Evolutionary conservation across 306 rosid species (phyloP), one percentile per base, ranked within the genome.

Genomic region (Rosa rugosa): DNA sequence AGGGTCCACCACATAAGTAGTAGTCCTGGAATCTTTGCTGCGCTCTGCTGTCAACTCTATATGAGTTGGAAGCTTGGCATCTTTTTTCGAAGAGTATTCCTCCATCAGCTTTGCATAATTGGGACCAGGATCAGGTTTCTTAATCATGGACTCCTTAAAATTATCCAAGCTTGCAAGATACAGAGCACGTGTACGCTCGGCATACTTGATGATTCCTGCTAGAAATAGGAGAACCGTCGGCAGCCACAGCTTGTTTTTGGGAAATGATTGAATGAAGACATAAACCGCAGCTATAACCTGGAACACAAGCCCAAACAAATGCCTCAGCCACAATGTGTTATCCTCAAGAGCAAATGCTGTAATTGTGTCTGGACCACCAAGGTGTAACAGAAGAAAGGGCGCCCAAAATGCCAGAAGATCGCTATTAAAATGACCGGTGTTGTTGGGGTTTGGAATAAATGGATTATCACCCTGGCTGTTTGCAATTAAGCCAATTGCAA

Each of bases 351-450:
- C 72, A 56, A 86, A 82, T 4, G 90, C 86, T n/a, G 88, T 80
- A 5, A 88, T 88, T 66, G 92, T 84, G 82, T 88, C 86, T 27
- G 90, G 92, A 20, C 90, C 92, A 34, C 87, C 92, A 57, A 88
- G 82, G 62, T 88, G 92, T 27, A 88, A 20, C 50, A 88, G 72
- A 17, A 84, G 83, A 77, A 89, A 89, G 3, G 92, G 87, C 6
- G 90, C 82, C 92, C 92, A 89, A 7, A 89, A 80, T 0, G 86
- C 88, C 20, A 78, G 49, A n/a, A 86, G 81, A 56, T 64, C 66
- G 0, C 17, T 53, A 14, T 36, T 42, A 17, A 65, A 65, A 36
- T 18, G 22, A 16, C 70, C 70, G 0, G 16, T 34, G 22, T 65
- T 65, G 45, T 16, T 36, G 70, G 70, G 46, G 71, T 11, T 66